These are phyloP conservation scores for Gossypium turneri DNA, from an alignment of 345 rosid species.

Conservation along the genomic window DNA sequence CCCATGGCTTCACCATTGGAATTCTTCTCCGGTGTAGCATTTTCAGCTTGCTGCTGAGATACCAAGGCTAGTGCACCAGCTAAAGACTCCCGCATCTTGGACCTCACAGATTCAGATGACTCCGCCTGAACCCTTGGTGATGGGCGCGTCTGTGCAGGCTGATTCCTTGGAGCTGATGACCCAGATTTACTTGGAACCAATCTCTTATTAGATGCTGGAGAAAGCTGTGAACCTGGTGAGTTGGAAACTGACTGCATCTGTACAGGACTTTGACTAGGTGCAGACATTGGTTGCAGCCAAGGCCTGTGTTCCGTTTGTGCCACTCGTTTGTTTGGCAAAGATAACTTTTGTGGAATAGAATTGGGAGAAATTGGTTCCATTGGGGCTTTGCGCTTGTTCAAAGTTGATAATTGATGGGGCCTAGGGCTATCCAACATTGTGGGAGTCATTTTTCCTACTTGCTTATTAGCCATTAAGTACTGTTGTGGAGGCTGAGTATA, in stretches of 20 bases:
- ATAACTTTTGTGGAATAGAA: conserved; percentile 29
- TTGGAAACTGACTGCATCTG: conserved; percentile 37
- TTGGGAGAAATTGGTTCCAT: conserved; percentile 32
- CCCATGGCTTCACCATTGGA: conserved; percentile 34
- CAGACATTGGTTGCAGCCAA: conserved; percentile 60
- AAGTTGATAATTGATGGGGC: conserved; percentile 32
- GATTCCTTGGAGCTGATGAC: conserved; percentile 38
- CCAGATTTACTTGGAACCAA: conserved; percentile 41
- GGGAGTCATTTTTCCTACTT: conserved; percentile 29
- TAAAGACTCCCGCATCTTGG: conserved; percentile 76
- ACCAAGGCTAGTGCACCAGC: conserved; percentile 80
- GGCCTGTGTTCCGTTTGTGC: conserved; percentile 67
- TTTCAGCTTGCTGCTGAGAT: conserved; percentile 31
- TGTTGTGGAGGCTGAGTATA: neutral
- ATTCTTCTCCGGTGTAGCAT: conserved; percentile 31
- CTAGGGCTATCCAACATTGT: conserved; percentile 25
- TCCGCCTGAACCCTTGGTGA: conserved; percentile 39
- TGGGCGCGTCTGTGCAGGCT: conserved; percentile 34
- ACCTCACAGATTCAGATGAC: conserved; percentile 62
- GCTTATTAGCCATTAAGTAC: conserved; percentile 25
- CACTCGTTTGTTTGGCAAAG: conserved; percentile 48
- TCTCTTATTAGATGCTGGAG: conserved; percentile 41
- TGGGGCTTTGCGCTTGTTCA: conserved; percentile 57
- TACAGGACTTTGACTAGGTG: conserved; percentile 26
- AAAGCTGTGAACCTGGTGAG: conserved; percentile 35